Conservation (phyloP, 1,139 yeast genomes). For the Meyerozyma guilliermondii region DNA sequence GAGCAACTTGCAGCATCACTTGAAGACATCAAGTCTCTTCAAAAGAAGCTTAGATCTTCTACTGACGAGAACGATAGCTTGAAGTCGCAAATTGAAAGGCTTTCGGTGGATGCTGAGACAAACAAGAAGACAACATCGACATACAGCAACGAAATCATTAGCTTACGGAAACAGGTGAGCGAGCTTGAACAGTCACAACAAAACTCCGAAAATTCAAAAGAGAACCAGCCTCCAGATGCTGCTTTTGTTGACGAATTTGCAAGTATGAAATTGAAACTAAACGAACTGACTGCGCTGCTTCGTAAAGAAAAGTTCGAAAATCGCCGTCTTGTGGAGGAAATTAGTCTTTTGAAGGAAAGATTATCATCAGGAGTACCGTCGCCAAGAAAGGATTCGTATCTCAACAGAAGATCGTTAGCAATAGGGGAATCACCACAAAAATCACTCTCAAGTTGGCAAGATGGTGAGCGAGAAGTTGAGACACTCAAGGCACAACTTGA, state of each 20-base stretch:
- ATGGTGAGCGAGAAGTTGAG: slow-evolving; percentile 24
- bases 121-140: neutral
- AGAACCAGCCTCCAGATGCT: slow-evolving; percentile 35
- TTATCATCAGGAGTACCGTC: slow-evolving; percentile 19
- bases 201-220: slow-evolving; percentile 9
- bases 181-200: slow-evolving; percentile 7
- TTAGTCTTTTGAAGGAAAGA: slow-evolving; percentile 48
- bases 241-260: slow-evolving; percentile 42
- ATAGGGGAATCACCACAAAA: slow-evolving; percentile 21
- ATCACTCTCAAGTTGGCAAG: neutral
- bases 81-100: neutral
- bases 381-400: slow-evolving; percentile 14
- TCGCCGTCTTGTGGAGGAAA: slow-evolving; percentile 50
- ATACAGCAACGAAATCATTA: slow-evolving; percentile 6
- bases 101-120: neutral
- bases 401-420: slow-evolving; percentile 27
- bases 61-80: neutral
- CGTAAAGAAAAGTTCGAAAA: slow-evolving; percentile 53
- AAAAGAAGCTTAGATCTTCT: neutral
- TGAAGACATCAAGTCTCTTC: neutral
- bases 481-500: slow-evolving; percentile 30
- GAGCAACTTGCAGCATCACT: neutral
- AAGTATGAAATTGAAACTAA: slow-evolving; percentile 45
- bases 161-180: slow-evolving; percentile 7
- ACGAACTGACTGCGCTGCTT: slow-evolving; percentile 47